Base-by-base conservation (phyloP, 2,329 filamentous ascomycete species). In the Aspergillus bombycis region DNA sequence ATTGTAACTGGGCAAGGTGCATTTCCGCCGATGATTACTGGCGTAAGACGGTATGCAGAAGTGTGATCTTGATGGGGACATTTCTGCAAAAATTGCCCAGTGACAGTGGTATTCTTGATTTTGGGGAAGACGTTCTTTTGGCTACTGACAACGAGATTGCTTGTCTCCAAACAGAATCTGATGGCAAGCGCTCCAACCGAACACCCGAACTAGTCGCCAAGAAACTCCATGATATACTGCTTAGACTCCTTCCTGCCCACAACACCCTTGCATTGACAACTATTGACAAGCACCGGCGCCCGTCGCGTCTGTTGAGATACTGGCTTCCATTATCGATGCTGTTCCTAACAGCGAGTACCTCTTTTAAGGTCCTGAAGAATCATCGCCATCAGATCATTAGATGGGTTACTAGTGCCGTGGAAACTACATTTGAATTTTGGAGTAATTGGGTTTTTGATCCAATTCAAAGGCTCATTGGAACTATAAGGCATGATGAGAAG, bases 371-470 rank as follows among this genome's bases (percentile, higher is more conserved):
- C 43, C 78, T 96, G 34, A 83, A 91, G 64, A 92, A 90, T 73
- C 86, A 89, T 58, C 88, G 88, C 70, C 90, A 90, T 23, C 91
- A 94, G 68, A 90, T 99, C 23, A 68, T 92, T 30, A 84, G 88
- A 54, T 97, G 94, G 93, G 83, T 96, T 52, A 83, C 85, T 41
- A 91, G 95, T 67, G 80, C 97, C 30, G 94, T 93, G 9, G 81
- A 83, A 1, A 99, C 95, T 0, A 81, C 89, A 1, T 85, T 91
- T 60, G 94, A 96, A 77, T 99, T 99, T 75, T 97, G 94, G 91
- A 84, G 89, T 64, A 99, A 99, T 76, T 99, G 95, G 95, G 91
- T 99, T 3, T 82, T 99, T 12, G 91, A 96, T 67, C 95, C 95
- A 0, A 84, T 88, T 0, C 88, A 88, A 70, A 94, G 93, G 75